A percentile compares a stretch with the other conserved stretches of the same genome.
Evolutionary conservation across 129 eudicot genomes (phyloP).

Genomic region (Flaveria linearis): DNA sequence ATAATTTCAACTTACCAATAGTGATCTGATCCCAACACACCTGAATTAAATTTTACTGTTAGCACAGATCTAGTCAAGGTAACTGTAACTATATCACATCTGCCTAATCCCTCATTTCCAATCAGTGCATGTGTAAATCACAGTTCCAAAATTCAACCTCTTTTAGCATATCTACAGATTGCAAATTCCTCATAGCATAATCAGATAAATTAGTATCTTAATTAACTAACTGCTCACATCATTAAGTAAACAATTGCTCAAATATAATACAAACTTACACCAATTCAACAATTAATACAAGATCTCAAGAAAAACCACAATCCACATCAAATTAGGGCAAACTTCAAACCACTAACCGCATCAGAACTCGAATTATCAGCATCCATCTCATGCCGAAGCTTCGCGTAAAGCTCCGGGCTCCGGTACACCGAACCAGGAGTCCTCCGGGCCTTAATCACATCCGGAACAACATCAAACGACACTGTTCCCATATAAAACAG

Average conservation of each 20-base stretch:
- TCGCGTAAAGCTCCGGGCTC: slow-evolving; percentile 71
- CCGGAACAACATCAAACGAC: slow-evolving; percentile 67
- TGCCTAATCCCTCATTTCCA: background rate
- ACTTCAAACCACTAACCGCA: slow-evolving; percentile 57
- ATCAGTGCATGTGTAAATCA: background rate
- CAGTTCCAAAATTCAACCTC: background rate
- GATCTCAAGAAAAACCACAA: slow-evolving; percentile 17
- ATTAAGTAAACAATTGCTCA: background rate
- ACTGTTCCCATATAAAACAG: slow-evolving; percentile 77
- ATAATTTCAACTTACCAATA: slow-evolving; percentile 11
- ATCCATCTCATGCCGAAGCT: slow-evolving; percentile 74
- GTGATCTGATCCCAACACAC: background rate
- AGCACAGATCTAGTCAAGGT: slow-evolving; percentile 22
- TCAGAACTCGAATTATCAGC: slow-evolving; percentile 64
- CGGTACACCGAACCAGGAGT: slow-evolving; percentile 80
- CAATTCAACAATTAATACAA: background rate
- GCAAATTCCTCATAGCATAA: background rate
- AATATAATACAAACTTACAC: background rate
- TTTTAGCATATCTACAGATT: slow-evolving; percentile 5
- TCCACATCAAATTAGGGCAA: slow-evolving; percentile 26
- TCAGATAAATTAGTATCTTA: slow-evolving; percentile 7
- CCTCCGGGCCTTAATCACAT: slow-evolving; percentile 47
- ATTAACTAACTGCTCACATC: background rate
- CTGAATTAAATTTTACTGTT: slow-evolving; percentile 2
- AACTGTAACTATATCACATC: background rate